Base-by-base conservation (phyloP, 768 basidiomycete species). In the Pleurotus cornucopiae region DNA sequence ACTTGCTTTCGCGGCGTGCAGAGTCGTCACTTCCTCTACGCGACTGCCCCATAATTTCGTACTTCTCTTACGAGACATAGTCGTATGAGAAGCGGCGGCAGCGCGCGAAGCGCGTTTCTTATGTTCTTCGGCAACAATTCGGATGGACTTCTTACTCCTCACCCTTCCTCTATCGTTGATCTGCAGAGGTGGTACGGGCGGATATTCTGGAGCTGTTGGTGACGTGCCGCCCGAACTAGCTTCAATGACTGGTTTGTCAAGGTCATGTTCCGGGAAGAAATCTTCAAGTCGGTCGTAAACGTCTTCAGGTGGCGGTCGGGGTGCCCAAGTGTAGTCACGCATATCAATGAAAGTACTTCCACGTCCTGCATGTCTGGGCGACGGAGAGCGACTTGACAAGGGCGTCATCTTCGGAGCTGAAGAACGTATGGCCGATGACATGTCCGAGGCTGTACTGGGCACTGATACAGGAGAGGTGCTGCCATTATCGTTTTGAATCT, bases 1-100 rank as follows among this genome's bases (percentile, higher is more conserved):
- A 9, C 67, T 73, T 47, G 72, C 72, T 63, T 80, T 83, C 56
- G 78, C 77, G 4, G 51, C 51, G 58, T 88, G 84, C 16, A 79
- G 81, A 18, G 94, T 86, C 4, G 88, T 93, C 48, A 98, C 93
- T 69, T 99, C 97, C 64, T 97, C 95, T 41, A 98, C 71, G 63
- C 83, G 86, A 64, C 89, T 91, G 7, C 91, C 95, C 94, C 97
- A 99, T 55, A 99, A 78, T 70, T 95, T 98, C 18, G 95, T 96
- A 64, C 91, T 94, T 65, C 92, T 80, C 69, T 91, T 87, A 43
- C 93, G 80, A 57, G 72, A 67, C 38, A 70, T 67, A 23, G 62
- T 75, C n/a, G 74, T 71, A 56, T 74, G 69, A 6, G 74, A 74
- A 4, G 78, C 66, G 20, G 79, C 65, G 53, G 84, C 83, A 20